Percentiles rank a stretch among this genome's conserved stretches.
phyloP scores from a whole-genome alignment of 192 early-diverging fungal genomes.

The Dissophora ornata region DNA sequence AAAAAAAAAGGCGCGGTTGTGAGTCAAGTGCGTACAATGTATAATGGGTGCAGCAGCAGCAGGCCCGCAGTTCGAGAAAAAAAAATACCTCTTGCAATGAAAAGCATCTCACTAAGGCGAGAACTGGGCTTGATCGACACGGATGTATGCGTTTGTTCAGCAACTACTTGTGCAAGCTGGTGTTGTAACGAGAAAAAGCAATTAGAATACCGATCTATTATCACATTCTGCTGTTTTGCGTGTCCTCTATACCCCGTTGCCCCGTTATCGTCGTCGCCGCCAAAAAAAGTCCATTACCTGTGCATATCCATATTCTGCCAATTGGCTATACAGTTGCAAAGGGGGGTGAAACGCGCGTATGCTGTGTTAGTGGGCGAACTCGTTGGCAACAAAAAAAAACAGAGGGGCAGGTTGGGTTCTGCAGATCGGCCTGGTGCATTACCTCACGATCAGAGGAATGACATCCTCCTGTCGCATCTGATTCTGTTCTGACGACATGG shows the following conservation, averaged over 20 bases:
- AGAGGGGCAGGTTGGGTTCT: too few species aligned
- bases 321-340: slow-evolving; percentile 42
- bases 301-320: slow-evolving; percentile 57
- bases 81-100: slow-evolving; percentile 65
- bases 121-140: slow-evolving; percentile 70
- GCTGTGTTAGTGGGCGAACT: neutral
- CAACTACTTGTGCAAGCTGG: slow-evolving; percentile 68
- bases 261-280: too few species aligned
- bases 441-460: slow-evolving; percentile 45
- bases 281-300: slow-evolving; percentile 19
- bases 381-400: too few species aligned
- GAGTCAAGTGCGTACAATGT: too few species aligned
- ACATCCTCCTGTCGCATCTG: slow-evolving; percentile 49
- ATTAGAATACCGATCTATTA: neutral
- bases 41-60: too few species aligned
- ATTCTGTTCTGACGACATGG: slow-evolving; percentile 28
- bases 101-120: slow-evolving; percentile 70
- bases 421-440: neutral
- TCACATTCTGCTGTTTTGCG: too few species aligned
- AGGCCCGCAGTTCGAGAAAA: too few species aligned
- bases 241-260: too few species aligned
- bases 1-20: neutral
- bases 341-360: neutral
- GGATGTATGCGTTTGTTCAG: slow-evolving; percentile 72
- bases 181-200: slow-evolving; percentile 16